Evolutionary conservation across 108 stramenopile genomes (phyloP).

Genomic region (Chaetoceros tenuissimus): DNA sequence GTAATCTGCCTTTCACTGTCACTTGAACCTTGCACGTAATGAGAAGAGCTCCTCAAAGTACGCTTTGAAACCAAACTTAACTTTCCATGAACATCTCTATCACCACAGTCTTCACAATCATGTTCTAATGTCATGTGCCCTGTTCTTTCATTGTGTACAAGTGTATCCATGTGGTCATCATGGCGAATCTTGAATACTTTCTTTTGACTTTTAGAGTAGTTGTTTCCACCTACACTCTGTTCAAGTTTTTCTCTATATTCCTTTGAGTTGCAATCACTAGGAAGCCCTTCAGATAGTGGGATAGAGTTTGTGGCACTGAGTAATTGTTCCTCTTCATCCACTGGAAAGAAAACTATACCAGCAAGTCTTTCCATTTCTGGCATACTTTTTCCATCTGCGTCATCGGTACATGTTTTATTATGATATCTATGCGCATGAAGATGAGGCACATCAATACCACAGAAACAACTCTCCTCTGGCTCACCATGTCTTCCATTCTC

Average conservation of each 20-base stretch:
- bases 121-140: slow-evolving; percentile 42
- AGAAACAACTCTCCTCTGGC: slow-evolving; percentile 41
- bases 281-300: slow-evolving; percentile 6
- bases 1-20: slow-evolving; percentile 12
- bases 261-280: slow-evolving; percentile 16
- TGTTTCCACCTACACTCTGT: slow-evolving; percentile 5
- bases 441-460: slow-evolving; percentile 41
- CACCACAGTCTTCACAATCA: no score
- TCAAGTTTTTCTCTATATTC: background rate
- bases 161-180: slow-evolving; percentile 36
- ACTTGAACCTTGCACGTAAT: background rate
- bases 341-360: no score
- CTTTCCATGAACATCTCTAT: slow-evolving; percentile 39
- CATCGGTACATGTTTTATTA: slow-evolving; percentile 13
- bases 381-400: no score
- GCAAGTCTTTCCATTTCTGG: no score
- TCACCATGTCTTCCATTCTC: slow-evolving; percentile 34
- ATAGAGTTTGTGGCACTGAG: no score
- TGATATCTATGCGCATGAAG: slow-evolving; percentile 41
- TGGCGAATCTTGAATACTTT: slow-evolving; percentile 21
- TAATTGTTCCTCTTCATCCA: no score
- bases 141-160: slow-evolving; percentile 28
- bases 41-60: slow-evolving; percentile 29
- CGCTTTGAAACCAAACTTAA: slow-evolving; percentile 23
- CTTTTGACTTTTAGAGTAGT: slow-evolving; percentile 3